These are phyloP conservation scores for Fusarium sp. DNA, from an alignment of 2,329 filamentous ascomycete genomes.

Conservation along the genomic window DNA sequence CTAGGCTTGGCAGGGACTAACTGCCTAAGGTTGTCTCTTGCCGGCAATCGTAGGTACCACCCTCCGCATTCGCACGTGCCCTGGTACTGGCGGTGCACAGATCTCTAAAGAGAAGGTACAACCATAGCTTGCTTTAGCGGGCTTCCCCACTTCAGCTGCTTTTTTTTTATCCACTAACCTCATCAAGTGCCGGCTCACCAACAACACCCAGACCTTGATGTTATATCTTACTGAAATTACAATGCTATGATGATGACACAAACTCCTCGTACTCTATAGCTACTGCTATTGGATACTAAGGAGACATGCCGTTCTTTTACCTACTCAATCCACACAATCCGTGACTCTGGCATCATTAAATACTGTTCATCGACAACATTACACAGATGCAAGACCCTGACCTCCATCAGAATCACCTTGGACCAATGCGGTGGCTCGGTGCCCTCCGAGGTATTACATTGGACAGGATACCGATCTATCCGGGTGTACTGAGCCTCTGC, in stretches of 20 bases:
- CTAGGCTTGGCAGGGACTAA: constrained; percentile 33
- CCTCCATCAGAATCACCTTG: neutral
- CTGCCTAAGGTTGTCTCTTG: constrained; percentile 17
- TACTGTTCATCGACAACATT: neutral
- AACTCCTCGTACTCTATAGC: too few species aligned
- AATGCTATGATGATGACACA: too few species aligned
- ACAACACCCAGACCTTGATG: constrained; percentile 4
- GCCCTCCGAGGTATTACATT: neutral
- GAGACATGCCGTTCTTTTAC: too few species aligned
- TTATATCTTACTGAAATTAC: too few species aligned
- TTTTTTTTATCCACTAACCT: constrained; percentile 7
- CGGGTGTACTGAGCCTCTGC: neutral
- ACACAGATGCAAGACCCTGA: neutral
- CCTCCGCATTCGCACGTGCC: constrained; percentile 41
- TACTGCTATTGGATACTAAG: too few species aligned
- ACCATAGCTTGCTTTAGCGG: constrained; percentile 27
- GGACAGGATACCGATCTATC: neutral
- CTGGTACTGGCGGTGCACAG: constrained; percentile 26
- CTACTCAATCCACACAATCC: too few species aligned
- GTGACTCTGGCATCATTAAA: neutral
- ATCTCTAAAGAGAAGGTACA: constrained; percentile 11
- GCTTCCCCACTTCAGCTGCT: constrained; percentile 23
- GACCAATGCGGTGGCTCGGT: neutral
- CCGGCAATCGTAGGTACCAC: constrained; percentile 36
- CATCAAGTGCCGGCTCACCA: constrained; percentile 30